Conservation (phyloP, 2,329 filamentous ascomycete species). For the Coniosporium tulheliwenetii region DNA sequence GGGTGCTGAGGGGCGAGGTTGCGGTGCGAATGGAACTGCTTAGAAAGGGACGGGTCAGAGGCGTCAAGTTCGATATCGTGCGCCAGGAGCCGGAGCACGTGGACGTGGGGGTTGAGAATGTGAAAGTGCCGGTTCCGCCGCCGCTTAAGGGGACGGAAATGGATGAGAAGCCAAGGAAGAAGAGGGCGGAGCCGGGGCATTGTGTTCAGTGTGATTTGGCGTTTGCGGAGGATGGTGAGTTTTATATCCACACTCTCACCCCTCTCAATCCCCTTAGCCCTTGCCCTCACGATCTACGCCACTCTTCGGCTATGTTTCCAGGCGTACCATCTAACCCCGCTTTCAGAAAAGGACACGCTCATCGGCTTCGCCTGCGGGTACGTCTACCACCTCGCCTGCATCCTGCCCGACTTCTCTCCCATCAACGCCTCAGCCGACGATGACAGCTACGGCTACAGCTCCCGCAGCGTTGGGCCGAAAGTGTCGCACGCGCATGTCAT, state of each 20-base stretch:
- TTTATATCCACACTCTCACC: slow-evolving; percentile 1
- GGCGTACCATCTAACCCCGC: background rate
- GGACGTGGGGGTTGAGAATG: slow-evolving; percentile 13
- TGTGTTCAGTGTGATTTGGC: slow-evolving; percentile 21
- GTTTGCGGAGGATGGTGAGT: slow-evolving; percentile 21
- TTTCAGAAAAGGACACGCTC: slow-evolving; percentile 49
- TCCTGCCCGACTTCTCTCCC: slow-evolving; percentile 31
- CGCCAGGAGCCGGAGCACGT: slow-evolving; percentile 19
- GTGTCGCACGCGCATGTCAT: slow-evolving; percentile 73
- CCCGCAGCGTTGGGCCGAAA: slow-evolving; percentile 64
- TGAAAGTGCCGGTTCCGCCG: slow-evolving; percentile 10
- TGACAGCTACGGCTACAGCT: slow-evolving; percentile 24
- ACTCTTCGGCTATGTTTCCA: background rate
- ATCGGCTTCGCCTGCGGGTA: slow-evolving; percentile 73
- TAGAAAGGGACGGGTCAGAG: slow-evolving; percentile 63
- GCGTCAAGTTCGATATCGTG: slow-evolving; percentile 74
- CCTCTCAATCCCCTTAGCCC: background rate
- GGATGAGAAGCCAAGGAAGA: slow-evolving; percentile 6
- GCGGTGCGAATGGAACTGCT: slow-evolving; percentile 67
- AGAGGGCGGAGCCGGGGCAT: slow-evolving; percentile 15
- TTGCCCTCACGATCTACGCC: background rate
- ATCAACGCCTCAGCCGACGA: slow-evolving; percentile 28
- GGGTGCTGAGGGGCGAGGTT: slow-evolving; percentile 77
- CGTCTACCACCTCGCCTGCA: slow-evolving; percentile 61
- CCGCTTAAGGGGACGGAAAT: slow-evolving; percentile 8